Percentiles rank a stretch among this genome's conserved stretches.
Conservation (phyloP, 2,329 filamentous ascomycete species). For the Stachybotrys echinatus region DNA sequence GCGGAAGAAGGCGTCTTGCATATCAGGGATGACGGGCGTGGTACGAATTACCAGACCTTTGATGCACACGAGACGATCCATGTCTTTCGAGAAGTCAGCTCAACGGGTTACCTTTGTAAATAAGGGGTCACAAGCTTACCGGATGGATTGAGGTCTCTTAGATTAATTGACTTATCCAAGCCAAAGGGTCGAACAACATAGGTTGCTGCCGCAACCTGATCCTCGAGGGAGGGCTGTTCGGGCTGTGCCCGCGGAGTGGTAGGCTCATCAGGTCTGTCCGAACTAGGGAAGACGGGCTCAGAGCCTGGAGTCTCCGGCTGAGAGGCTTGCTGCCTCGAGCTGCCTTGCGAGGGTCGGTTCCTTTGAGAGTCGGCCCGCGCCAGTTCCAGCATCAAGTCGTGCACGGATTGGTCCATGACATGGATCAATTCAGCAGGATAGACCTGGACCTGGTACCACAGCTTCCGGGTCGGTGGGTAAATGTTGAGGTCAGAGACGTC, state of each 20-base stretch:
- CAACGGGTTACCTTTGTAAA: no score
- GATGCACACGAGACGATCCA: slow-evolving; percentile 92
- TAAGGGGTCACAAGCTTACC: no score
- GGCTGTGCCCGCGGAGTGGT: slow-evolving; percentile 33
- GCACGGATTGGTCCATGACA: slow-evolving; percentile 90
- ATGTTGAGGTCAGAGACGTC: slow-evolving; percentile 86
- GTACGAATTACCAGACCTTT: slow-evolving; percentile 95
- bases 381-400: slow-evolving; percentile 88
- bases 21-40: slow-evolving; percentile 94
- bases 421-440: slow-evolving; percentile 97
- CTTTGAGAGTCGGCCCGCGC: slow-evolving; percentile 74
- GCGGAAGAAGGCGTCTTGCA: slow-evolving; percentile 98
- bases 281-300: slow-evolving; percentile 72
- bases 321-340: slow-evolving; percentile 38
- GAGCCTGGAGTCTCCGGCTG: slow-evolving; percentile 57
- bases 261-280: slow-evolving; percentile 57
- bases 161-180: slow-evolving; percentile 78
- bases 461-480: slow-evolving; percentile 85
- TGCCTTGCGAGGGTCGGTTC: slow-evolving; percentile 58
- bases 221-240: slow-evolving; percentile 59
- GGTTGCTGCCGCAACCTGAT: slow-evolving; percentile 71
- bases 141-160: slow-evolving; percentile 89
- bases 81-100: slow-evolving; percentile 50
- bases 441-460: slow-evolving; percentile 91
- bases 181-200: slow-evolving; percentile 90